Conservation (phyloP, 2,329 filamentous ascomycete genomes). For the Xylaria sp. region DNA sequence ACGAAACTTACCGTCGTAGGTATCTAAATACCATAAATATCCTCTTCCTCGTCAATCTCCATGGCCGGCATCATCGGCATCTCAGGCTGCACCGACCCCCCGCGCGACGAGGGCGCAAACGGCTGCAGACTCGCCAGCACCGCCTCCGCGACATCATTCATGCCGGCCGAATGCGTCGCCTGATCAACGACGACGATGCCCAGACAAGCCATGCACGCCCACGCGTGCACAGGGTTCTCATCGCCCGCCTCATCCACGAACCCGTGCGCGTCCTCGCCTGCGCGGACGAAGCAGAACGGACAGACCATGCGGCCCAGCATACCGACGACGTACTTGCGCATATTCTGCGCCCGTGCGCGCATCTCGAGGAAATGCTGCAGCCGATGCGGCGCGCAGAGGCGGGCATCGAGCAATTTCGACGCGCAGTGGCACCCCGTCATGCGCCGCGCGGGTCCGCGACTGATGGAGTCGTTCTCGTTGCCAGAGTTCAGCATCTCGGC, state of each 20-base stretch:
- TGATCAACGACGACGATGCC: constrained; percentile 18
- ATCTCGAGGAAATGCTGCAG: constrained; percentile 26
- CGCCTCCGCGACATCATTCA: not conserved
- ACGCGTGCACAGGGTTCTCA: constrained; percentile 20
- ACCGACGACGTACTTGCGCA: constrained; percentile 28
- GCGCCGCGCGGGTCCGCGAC: constrained; percentile 12
- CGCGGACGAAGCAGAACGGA: constrained; percentile 28
- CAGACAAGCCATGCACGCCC: constrained; percentile 34
- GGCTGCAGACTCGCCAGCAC: too few species aligned
- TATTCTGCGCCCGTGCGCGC: constrained; percentile 19
- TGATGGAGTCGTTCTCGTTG: not conserved
- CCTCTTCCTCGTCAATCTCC: too few species aligned
- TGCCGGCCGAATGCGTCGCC: not conserved
- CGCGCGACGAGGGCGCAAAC: too few species aligned
- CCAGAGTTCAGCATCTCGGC: not conserved
- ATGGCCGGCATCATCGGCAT: too few species aligned
- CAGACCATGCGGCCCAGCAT: constrained; percentile 29
- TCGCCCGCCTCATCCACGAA: constrained; percentile 13
- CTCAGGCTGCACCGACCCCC: too few species aligned
- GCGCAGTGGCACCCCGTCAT: constrained; percentile 38
- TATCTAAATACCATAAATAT: too few species aligned
- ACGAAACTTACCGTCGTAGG: too few species aligned
- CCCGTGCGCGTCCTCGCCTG: constrained; percentile 8
- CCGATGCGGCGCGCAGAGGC: constrained; percentile 36
- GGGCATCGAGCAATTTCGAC: constrained; percentile 31